These are phyloP conservation scores for Knufia petricola DNA, from an alignment of 2,329 filamentous ascomycete genomes.

Conservation along the genomic window DNA sequence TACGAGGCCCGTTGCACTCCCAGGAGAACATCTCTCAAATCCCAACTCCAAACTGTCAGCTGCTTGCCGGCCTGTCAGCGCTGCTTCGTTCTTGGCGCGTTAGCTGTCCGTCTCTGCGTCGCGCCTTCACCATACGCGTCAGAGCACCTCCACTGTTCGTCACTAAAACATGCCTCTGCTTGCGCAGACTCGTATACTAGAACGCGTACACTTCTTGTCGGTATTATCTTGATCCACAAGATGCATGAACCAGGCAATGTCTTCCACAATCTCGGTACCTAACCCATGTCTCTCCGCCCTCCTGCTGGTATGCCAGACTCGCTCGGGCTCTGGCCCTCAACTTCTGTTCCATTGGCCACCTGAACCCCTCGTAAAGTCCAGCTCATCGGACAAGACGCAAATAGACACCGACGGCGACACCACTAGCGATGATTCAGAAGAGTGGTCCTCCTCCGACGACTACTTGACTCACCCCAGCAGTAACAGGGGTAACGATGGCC, in stretches of 20 bases:
- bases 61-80: no score
- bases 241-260: conserved; percentile 27
- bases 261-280: conserved; percentile 38
- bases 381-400: conserved; percentile 6
- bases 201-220: background rate
- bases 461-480: conserved; percentile 6
- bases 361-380: conserved; percentile 24
- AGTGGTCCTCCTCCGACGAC: conserved; percentile 18
- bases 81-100: no score
- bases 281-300: conserved; percentile 57
- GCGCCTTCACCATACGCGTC: no score
- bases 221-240: background rate
- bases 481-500: background rate
- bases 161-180: no score
- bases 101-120: no score
- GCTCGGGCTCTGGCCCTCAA: conserved; percentile 69
- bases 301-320: conserved; percentile 63
- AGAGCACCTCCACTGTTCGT: no score
- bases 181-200: no score
- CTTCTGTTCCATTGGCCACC: conserved; percentile 86
- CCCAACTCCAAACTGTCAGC: no score
- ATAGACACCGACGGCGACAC: conserved; percentile 16
- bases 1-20: no score
- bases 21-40: no score
- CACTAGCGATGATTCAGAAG: conserved; percentile 20